These are phyloP conservation scores for Coniochaeta prunicola DNA, from an alignment of 2,329 filamentous ascomycete species.

Conservation along the genomic window DNA sequence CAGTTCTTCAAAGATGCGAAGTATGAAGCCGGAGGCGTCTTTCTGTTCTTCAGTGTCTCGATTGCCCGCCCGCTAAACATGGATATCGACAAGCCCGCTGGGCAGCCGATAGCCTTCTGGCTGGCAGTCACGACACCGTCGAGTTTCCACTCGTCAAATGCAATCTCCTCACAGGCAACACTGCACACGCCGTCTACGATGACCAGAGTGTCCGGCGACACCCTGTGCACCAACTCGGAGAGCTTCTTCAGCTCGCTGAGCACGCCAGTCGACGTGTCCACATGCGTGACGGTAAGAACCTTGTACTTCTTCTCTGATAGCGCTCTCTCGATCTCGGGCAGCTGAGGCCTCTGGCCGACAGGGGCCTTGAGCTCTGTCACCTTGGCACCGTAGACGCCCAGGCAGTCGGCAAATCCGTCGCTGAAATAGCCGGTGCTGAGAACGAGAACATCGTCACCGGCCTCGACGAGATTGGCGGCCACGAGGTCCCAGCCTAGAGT, in stretches of 20 bases:
- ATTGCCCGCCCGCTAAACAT: slow-evolving; percentile 90
- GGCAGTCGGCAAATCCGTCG: slow-evolving; percentile 87
- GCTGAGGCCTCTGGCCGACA: slow-evolving; percentile 79
- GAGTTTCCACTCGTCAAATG: slow-evolving; percentile 89
- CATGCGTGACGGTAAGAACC: slow-evolving; percentile 88
- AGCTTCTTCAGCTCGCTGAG: slow-evolving; percentile 83
- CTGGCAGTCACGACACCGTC: slow-evolving; percentile 91
- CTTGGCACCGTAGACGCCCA: slow-evolving; percentile 83
- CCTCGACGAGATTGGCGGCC: slow-evolving; percentile 85
- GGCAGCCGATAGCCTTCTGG: slow-evolving; percentile 95
- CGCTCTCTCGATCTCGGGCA: slow-evolving; percentile 81
- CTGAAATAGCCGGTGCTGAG: slow-evolving; percentile 97
- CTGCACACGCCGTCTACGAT: slow-evolving; percentile 96
- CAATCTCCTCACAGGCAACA: slow-evolving; percentile 91
- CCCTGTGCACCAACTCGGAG: slow-evolving; percentile 72
- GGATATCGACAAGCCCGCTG: slow-evolving; percentile 87
- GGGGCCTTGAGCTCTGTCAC: slow-evolving; percentile 85
- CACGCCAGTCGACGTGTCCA: slow-evolving; percentile 95
- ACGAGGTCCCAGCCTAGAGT: slow-evolving; percentile 97
- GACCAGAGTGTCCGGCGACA: slow-evolving; percentile 85
- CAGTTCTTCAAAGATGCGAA: slow-evolving; percentile 97
- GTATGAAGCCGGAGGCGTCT: slow-evolving; percentile 78
- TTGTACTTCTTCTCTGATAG: slow-evolving; percentile 91
- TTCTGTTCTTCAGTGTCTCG: slow-evolving; percentile 69
- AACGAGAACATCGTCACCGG: slow-evolving; percentile 83